Evolutionary conservation across 257 asterid genomes (phyloP).

Genomic region (Misopates orontium): DNA sequence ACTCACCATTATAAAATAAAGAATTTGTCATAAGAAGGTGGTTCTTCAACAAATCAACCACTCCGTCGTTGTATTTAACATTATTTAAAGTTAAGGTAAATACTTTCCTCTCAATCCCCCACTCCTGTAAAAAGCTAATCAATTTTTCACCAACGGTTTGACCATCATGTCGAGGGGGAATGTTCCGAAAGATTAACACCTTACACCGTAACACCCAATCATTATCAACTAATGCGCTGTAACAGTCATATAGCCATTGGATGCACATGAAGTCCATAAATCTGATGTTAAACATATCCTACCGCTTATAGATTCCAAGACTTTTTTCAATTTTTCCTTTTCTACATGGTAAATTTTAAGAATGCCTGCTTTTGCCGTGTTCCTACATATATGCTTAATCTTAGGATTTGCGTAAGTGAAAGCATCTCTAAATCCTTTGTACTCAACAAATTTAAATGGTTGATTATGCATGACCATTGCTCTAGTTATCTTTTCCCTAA

Average conservation of each 20-base stretch:
- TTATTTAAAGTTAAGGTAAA: neutral
- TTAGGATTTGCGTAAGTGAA: too few species aligned
- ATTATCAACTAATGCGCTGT: neutral
- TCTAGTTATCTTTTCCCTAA: too few species aligned
- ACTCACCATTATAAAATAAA: neutral
- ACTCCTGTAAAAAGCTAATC: too few species aligned
- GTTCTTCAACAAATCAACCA: neutral
- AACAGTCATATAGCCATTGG: neutral
- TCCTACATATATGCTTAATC: too few species aligned
- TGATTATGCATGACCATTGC: too few species aligned
- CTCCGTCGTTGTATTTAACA: neutral
- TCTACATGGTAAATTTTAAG: too few species aligned
- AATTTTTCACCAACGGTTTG: too few species aligned
- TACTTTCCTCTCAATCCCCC: neutral
- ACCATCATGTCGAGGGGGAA: neutral
- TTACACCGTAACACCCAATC: neutral
- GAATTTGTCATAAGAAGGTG: neutral
- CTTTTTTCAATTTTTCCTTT: too few species aligned
- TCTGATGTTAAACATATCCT: neutral
- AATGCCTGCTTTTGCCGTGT: too few species aligned
- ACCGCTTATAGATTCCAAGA: too few species aligned
- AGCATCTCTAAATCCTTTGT: too few species aligned
- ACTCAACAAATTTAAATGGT: too few species aligned
- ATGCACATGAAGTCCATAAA: neutral
- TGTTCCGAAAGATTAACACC: neutral